Evolutionary conservation across 805 yeast species (phyloP), one percentile per base, ranked within the genome.

Genomic region (Saccharomycopsis babjevae): DNA sequence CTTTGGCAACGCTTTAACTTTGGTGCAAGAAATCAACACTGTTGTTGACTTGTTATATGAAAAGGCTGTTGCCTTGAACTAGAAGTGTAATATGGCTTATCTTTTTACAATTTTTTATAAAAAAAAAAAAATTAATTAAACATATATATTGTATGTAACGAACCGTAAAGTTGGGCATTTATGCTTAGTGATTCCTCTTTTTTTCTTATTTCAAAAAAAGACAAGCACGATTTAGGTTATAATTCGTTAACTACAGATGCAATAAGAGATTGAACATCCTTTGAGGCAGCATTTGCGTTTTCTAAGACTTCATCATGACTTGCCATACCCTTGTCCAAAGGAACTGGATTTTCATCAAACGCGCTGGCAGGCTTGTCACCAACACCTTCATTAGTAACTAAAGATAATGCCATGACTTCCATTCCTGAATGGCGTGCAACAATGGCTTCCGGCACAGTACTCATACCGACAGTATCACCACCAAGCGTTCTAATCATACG

Each of bases 381-480:
- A 6, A 91, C 88, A 42, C 89, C 91, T 1, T 82, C 85, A 69
- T 93, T 93, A 22, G 98, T 93, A 67, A 93, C 86, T 63, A 94
- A 77, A 65, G 94, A 86, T 50, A 93, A 72, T 0, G 97, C 98
- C 64, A 93, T 75, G 5, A 91, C 96, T 65, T 77, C 79, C 75
- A 94, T 73, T 0, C 92, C 96, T 62, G 85, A 80, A 71, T 94
- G 98, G 71, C 96, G 84, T 1, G 97, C 98, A 20, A 90, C 86
- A 63, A 90, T 83, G 1, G 90, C 96, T 73, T 93, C 99, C 0
- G 99, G 97, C 39, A 93, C 97, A 0, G 98, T 94, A 61, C 96
- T 88, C 99, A 93, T 93, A 3, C 98, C 98, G 1, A 92, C 98
- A 0, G 94, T 88, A 72, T 93, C 98, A 58, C 89, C 97, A 10